Evolutionary conservation across 2,329 filamentous ascomycete genomes (phyloP), one percentile per base, ranked within the genome.

Genomic region (Alternaria infectoria): DNA sequence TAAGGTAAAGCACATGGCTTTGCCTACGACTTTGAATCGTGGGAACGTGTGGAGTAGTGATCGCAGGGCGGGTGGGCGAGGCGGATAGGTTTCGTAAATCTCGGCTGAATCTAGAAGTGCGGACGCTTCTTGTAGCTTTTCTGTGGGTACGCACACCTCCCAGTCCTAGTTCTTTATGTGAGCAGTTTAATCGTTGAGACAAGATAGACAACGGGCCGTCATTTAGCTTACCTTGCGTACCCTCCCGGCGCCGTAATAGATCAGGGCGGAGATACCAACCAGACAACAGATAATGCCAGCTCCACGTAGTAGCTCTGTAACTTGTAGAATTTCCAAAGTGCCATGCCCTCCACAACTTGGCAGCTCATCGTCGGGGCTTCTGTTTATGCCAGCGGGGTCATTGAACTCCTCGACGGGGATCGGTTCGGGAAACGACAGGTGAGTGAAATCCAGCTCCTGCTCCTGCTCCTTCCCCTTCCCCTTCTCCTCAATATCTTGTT

Each of bases 191-290:
- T 0, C 3, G 21, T 44, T 4, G 10, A 21, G 3, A 19, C 9
- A 19, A 19, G 7, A 0, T 4, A 13, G 43, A 45, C 0, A 21
- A 21, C 6, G 3, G 43, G 2, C 0, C 6, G 17, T 21, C 12
- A 45, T 0, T 21, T 21, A 45, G 17, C 43, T 45, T 45, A 45
- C 43, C 10, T 3, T 45, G 5, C 43, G 43, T 21, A 2, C 43
- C 11, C 40, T 44, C 3, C 1, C 43, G 3, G 43, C 43, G 43
- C 43, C 17, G 6, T 45, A 45, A 6, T 45, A 45, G 5, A 45
- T 45, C 17, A 45, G 43, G 12, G 43, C 43, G 6, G 43, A 45
- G 1, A 13, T 12, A 4, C 43, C 17, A 45, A 45, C 43, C 0
- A 45, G 1, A 45, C 11, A 45, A 1, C 17, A 45, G 43, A 10